These are phyloP conservation scores for Lentinula sp. DNA, from an alignment of 768 basidiomycete genomes.

Conservation along the genomic window DNA sequence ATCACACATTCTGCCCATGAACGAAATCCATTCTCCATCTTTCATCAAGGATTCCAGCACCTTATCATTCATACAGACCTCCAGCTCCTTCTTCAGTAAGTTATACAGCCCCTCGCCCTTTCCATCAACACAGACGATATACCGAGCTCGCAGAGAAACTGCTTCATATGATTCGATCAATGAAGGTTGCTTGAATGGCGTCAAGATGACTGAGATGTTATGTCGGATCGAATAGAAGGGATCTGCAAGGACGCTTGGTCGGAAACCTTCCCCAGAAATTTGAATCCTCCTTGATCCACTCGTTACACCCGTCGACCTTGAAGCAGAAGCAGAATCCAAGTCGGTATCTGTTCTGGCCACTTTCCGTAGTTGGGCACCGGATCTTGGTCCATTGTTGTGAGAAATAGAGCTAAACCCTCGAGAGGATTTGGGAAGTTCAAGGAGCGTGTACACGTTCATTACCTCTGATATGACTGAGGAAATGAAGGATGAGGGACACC, in stretches of 20 bases:
- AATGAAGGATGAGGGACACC: neutral
- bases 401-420: slow-evolving; percentile 39
- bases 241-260: slow-evolving; percentile 24
- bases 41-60: slow-evolving; percentile 17
- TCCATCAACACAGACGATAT: slow-evolving; percentile 44
- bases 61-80: slow-evolving; percentile 37
- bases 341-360: slow-evolving; percentile 59
- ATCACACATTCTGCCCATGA: slow-evolving; percentile 48
- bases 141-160: slow-evolving; percentile 53
- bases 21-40: slow-evolving; percentile 45
- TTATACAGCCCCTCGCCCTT: slow-evolving; percentile 56
- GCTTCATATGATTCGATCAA: slow-evolving; percentile 31
- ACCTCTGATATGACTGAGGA: neutral
- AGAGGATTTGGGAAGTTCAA: slow-evolving; percentile 47
- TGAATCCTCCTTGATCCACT: slow-evolving; percentile 40
- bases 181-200: neutral
- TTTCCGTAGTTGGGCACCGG: slow-evolving; percentile 61
- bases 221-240: neutral
- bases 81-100: slow-evolving; percentile 52
- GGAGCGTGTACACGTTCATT: slow-evolving; percentile 30
- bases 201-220: slow-evolving; percentile 1
- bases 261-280: slow-evolving; percentile 32
- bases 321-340: slow-evolving; percentile 64
- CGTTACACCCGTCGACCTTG: slow-evolving; percentile 34
- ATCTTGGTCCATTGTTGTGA: slow-evolving; percentile 35